These are phyloP conservation scores for Naganishia sp. DNA, from an alignment of 1,284 basidiomycete species.

Conservation along the genomic window DNA sequence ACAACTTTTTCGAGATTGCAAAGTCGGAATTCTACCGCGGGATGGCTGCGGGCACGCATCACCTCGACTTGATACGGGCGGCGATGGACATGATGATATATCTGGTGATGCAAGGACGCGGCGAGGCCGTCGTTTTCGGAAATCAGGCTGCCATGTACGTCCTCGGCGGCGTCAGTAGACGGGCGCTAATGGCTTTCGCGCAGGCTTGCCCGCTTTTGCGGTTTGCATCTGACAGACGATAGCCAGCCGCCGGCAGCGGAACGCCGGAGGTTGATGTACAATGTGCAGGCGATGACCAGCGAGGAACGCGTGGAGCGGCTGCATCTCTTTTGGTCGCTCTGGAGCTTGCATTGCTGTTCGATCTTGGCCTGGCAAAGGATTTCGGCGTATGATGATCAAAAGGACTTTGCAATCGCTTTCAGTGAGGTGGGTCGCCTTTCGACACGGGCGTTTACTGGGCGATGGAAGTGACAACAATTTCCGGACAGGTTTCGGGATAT, in stretches of 20 bases:
- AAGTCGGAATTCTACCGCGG: conserved; percentile 19
- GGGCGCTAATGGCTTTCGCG: neutral
- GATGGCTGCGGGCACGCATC: conserved; percentile 8
- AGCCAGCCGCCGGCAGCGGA: neutral
- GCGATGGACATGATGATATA: conserved; percentile 25
- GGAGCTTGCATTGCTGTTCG: conserved; percentile 17
- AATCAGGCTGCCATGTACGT: conserved; percentile 13
- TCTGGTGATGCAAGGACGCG: conserved; percentile 5
- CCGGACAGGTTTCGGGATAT: conserved; percentile 3
- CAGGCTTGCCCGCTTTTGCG: conserved; percentile 19
- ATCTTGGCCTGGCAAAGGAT: conserved; percentile 17
- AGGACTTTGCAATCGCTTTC: conserved; percentile 2
- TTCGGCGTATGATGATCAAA: conserved; percentile 15
- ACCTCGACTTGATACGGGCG: conserved; percentile 8
- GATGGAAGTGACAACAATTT: no score
- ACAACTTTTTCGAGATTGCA: conserved; percentile 18
- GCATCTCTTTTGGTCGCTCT: conserved; percentile 26
- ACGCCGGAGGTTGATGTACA: conserved; percentile 3
- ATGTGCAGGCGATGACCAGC: neutral
- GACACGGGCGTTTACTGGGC: no score
- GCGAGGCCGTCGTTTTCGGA: conserved; percentile 11
- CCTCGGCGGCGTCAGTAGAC: neutral
- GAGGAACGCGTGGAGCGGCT: conserved; percentile 5
- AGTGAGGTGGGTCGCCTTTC: neutral
- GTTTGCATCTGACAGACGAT: conserved; percentile 3